These are phyloP conservation scores for Kwoniella dendrophila DNA, from an alignment of 768 basidiomycete genomes.

Conservation along the genomic window DNA sequence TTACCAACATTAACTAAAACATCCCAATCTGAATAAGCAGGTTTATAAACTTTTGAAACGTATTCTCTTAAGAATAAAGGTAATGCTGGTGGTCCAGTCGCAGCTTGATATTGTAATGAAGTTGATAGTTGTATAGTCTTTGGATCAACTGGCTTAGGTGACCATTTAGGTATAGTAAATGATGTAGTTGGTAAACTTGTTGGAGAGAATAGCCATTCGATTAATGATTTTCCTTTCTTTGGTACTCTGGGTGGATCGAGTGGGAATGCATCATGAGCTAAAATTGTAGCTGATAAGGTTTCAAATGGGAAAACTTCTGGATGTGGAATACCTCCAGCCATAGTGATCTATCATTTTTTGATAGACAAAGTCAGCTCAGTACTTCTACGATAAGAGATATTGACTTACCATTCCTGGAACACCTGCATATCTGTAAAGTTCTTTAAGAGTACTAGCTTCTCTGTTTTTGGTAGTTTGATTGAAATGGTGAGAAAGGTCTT, in stretches of 20 bases:
- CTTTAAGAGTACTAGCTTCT: constrained; percentile 66
- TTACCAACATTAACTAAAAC: constrained; percentile 59
- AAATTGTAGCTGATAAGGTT: constrained; percentile 63
- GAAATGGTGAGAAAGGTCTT: constrained; percentile 74
- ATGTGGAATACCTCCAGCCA: constrained; percentile 74
- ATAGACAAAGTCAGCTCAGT: constrained; percentile 57
- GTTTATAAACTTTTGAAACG: constrained; percentile 59
- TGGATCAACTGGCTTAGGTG: constrained; percentile 57
- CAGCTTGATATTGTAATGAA: constrained; percentile 71
- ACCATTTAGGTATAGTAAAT: constrained; percentile 67
- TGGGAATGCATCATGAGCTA: constrained; percentile 62
- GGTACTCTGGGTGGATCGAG: constrained; percentile 53
- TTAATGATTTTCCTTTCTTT: constrained; percentile 37
- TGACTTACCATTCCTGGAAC: constrained; percentile 58
- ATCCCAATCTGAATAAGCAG: constrained; percentile 65
- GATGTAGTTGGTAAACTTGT: constrained; percentile 59
- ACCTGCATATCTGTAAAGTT: constrained; percentile 65
- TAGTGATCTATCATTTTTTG: constrained; percentile 54
- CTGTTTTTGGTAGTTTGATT: constrained; percentile 64
- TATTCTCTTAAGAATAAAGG: constrained; percentile 66
- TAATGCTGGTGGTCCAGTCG: constrained; percentile 65
- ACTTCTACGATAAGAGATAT: constrained; percentile 30
- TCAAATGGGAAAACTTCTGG: constrained; percentile 68
- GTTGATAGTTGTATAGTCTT: constrained; percentile 65
- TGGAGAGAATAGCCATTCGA: constrained; percentile 50